Evolutionary conservation across 169 alveolate genomes (phyloP).

Genomic region (Plasmodium gaboni): DNA sequence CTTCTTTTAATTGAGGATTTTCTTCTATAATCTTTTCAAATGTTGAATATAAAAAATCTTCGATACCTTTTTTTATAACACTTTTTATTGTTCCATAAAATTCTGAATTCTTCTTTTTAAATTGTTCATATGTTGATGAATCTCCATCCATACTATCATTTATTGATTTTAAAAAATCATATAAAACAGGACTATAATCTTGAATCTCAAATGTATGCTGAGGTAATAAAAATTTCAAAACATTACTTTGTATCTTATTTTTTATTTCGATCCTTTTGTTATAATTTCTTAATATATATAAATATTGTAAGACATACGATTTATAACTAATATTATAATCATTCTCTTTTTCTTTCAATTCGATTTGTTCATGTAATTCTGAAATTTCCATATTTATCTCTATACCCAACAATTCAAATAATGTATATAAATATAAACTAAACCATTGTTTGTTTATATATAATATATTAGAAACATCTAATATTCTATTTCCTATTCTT

Average conservation of each 20-base stretch:
- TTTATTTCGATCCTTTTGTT: slow-evolving; percentile 1
- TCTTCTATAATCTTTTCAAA: not conserved
- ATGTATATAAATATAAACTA: slow-evolving; percentile 5
- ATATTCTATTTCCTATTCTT: slow-evolving; percentile 7
- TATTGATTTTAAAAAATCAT: slow-evolving; percentile 14
- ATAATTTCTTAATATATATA: slow-evolving; percentile 22
- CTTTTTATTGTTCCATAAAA: not conserved
- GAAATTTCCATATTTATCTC: slow-evolving; percentile 11
- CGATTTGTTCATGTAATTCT: too few species aligned
- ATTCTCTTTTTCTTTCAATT: not conserved
- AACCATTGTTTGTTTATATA: not conserved
- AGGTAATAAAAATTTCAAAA: slow-evolving; percentile 16
- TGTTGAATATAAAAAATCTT: slow-evolving; percentile 10
- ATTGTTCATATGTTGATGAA: not conserved
- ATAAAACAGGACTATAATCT: slow-evolving; percentile 8
- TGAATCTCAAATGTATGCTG: not conserved
- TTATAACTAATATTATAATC: not conserved
- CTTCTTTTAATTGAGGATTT: not conserved
- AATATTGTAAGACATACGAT: slow-evolving; percentile 9
- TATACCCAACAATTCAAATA: slow-evolving; percentile 26
- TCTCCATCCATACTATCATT: slow-evolving; percentile 34
- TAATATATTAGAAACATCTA: slow-evolving; percentile 17
- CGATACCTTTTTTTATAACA: slow-evolving; percentile 20
- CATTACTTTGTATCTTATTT: slow-evolving; percentile 9
- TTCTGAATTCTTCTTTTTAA: slow-evolving; percentile 18